Conservation (phyloP, 108 stramenopile species). For the Nitzschia putrida region DNA sequence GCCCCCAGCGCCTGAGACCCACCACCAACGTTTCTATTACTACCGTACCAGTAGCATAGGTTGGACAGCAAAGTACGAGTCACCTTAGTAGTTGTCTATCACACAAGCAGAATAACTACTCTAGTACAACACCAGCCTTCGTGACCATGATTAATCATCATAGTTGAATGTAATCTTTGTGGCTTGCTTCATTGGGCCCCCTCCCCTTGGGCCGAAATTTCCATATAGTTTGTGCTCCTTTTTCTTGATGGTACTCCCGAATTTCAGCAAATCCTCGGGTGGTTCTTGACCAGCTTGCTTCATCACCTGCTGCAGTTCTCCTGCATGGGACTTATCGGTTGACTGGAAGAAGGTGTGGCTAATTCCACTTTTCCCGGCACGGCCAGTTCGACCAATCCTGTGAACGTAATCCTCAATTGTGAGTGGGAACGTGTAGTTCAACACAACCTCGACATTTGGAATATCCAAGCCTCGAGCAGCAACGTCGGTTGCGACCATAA, state of each 20-base stretch:
- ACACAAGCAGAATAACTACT: too few relatives aligned
- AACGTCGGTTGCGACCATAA: slow-evolving; percentile 95
- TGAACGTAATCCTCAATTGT: slow-evolving; percentile 97
- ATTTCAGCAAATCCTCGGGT: slow-evolving; percentile 90
- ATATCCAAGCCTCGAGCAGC: slow-evolving; percentile 98
- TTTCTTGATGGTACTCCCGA: slow-evolving; percentile 98
- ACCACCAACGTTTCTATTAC: too few relatives aligned
- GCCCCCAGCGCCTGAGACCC: too few relatives aligned
- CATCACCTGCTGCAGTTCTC: slow-evolving; percentile 96
- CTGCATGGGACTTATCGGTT: slow-evolving; percentile 92
- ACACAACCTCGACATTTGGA: slow-evolving; percentile 94
- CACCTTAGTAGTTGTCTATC: too few relatives aligned
- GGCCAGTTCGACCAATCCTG: slow-evolving; percentile 97
- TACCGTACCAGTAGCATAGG: too few relatives aligned
- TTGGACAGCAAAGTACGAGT: too few relatives aligned
- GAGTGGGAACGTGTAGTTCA: slow-evolving; percentile 97
- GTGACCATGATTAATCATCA: not conserved
- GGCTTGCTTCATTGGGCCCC: slow-evolving; percentile 69
- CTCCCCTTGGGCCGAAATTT: slow-evolving; percentile 86
- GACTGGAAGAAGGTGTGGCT: slow-evolving; percentile 96
- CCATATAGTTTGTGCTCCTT: slow-evolving; percentile 99
- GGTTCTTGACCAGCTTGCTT: slow-evolving; percentile 91
- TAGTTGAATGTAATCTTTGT: slow-evolving; percentile 51
- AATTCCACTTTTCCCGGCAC: slow-evolving; percentile 96
- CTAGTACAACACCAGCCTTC: too few relatives aligned